Evolutionary conservation across 2,329 filamentous ascomycete genomes (phyloP), one percentile per base, ranked within the genome.

Genomic region (Macrophomina tecta): DNA sequence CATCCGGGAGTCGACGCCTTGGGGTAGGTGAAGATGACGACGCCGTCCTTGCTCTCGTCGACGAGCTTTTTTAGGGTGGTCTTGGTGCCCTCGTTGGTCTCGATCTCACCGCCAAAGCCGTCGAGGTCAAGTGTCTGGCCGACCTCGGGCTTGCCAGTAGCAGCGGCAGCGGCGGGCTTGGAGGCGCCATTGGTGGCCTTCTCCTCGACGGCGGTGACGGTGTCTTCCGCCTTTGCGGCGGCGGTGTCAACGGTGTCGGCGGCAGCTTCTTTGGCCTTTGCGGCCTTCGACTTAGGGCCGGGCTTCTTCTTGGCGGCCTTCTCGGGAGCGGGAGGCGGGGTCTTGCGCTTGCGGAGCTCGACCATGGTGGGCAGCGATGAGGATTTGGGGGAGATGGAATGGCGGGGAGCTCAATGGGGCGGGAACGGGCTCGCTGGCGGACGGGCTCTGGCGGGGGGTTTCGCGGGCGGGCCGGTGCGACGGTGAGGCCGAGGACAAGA

Each of bases 21-120:
- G 68, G 95, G 95, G 77, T 98, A 98, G 38, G 94, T 97, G 79
- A 99, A 97, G 36, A 98, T 82, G 40, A 97, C 92, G 51, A 98
- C 91, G 32, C 94, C 95, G 42, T 87, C 85, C 81, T 92, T 89
- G 85, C 93, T 97, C 75, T 91, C 87, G 62, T 93, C 90, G 58
- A 97, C 86, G 30, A 99, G 88, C 72, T 89, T 84, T 81, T 92
- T 90, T 68, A 99, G 83, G 1, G 89, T 93, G 5, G 91, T 93
- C 81, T 90, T 91, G 64, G 85, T 82, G 73, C 93, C 93, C 70
- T 97, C 92, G 71, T 98, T 89, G 69, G 90, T 95, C 83, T 95
- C 88, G 70, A 99, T 82, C 75, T 95, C 89, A 65, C 86, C 86
- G 66, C 87, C 87, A 71, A 89, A 89, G 36, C 76, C 77, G 14